phyloP scores from a whole-genome alignment of 2,329 filamentous ascomycete species.

The Westerdykella sp. region DNA sequence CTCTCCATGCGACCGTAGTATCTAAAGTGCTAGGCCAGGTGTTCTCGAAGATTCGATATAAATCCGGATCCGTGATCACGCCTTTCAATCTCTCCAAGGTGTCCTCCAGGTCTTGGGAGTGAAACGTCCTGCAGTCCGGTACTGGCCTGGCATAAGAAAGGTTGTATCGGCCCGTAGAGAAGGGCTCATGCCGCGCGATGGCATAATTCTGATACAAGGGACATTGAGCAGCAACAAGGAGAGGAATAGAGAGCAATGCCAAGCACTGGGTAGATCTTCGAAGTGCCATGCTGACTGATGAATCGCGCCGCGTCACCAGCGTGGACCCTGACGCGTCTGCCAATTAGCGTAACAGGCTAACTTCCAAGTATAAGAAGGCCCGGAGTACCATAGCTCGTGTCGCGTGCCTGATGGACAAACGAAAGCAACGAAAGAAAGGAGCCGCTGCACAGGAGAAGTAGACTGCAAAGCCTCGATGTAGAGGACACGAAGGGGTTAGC shows the following conservation, averaged over 20 bases:
- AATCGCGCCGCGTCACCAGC: too few species aligned
- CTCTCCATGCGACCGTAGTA: slow-evolving; percentile 64
- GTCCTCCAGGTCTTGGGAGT: slow-evolving; percentile 38
- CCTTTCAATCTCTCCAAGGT: slow-evolving; percentile 29
- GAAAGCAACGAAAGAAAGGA: too few species aligned
- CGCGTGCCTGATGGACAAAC: too few species aligned
- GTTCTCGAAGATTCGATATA: slow-evolving; percentile 65
- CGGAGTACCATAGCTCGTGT: too few species aligned
- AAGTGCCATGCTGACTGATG: too few species aligned
- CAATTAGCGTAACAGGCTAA: too few species aligned
- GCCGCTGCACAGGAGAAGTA: too few species aligned
- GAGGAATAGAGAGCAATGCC: not conserved
- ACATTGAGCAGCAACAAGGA: slow-evolving; percentile 30
- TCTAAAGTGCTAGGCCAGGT: slow-evolving; percentile 71
- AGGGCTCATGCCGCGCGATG: slow-evolving; percentile 36
- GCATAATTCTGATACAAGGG: slow-evolving; percentile 42
- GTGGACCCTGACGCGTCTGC: too few species aligned
- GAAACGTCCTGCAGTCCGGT: slow-evolving; percentile 42
- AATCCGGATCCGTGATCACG: slow-evolving; percentile 49
- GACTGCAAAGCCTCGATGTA: too few species aligned
- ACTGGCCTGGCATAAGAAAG: slow-evolving; percentile 42
- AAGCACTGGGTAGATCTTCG: too few species aligned
- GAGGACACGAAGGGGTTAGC: too few species aligned
- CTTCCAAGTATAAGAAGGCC: too few species aligned
- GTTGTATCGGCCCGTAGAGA: slow-evolving; percentile 37